A percentile compares a stretch with the other conserved stretches of the same genome.
phyloP scores from a whole-genome alignment of 1,284 basidiomycete species.

The Cryptococcus amylolentus region DNA sequence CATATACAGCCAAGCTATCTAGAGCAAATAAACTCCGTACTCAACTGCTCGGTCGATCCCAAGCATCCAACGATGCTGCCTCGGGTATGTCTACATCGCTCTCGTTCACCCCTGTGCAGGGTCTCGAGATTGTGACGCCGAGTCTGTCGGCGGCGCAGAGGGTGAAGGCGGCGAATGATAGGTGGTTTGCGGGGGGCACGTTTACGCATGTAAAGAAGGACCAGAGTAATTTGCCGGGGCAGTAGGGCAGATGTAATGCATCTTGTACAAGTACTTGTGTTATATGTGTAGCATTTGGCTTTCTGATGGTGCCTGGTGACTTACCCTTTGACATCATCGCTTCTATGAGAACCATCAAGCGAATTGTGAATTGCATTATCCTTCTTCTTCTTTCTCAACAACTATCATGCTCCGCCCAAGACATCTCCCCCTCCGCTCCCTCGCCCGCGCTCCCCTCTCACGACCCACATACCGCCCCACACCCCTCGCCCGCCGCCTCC shows the following conservation, averaged over 20 bases:
- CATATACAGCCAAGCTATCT: constrained; percentile 77
- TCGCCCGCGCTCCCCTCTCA: neutral
- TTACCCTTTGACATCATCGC: too few relatives aligned
- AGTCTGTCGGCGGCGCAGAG: constrained; percentile 63
- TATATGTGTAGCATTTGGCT: too few relatives aligned
- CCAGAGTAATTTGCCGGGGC: constrained; percentile 43
- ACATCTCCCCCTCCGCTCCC: neutral
- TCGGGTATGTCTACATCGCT: constrained; percentile 88
- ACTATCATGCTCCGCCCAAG: neutral
- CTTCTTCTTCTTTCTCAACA: neutral
- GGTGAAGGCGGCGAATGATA: constrained; percentile 86
- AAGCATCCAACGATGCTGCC: constrained; percentile 54
- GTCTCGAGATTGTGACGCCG: constrained; percentile 87
- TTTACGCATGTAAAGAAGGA: constrained; percentile 57
- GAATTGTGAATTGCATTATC: neutral
- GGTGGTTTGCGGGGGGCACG: constrained; percentile 82
- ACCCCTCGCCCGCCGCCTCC: neutral
- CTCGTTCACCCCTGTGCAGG: constrained; percentile 94
- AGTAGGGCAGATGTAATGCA: constrained; percentile 4
- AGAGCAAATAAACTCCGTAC: constrained; percentile 91
- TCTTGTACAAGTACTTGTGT: too few relatives aligned
- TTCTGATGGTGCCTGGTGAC: too few relatives aligned
- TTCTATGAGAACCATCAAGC: neutral
- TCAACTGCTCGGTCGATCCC: constrained; percentile 70
- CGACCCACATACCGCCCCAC: neutral